Conservation (phyloP, 2,329 filamentous ascomycete species). For the Metarhizium humberi region DNA sequence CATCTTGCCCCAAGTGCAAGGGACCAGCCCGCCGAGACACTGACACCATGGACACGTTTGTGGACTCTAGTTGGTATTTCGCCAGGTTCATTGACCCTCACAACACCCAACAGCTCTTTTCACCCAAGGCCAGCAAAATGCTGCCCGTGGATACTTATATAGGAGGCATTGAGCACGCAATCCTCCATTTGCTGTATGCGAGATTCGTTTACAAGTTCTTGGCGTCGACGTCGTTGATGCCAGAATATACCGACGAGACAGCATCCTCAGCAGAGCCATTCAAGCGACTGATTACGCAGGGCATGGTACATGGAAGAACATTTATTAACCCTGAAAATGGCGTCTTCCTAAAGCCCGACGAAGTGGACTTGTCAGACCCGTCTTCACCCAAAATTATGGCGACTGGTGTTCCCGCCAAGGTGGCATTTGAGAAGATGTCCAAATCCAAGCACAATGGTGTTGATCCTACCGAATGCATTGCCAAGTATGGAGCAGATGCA, state of each 20-base stretch:
- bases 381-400: conserved; percentile 50
- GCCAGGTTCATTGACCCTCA: conserved; percentile 67
- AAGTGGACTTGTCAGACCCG: conserved; percentile 55
- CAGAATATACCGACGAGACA: conserved; percentile 23
- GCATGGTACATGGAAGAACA: conserved; percentile 88
- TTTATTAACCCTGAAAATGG: conserved; percentile 66
- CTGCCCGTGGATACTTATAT: conserved; percentile 84
- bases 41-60: conserved; percentile 94
- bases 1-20: conserved; percentile 64
- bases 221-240: conserved; percentile 43
- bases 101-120: conserved; percentile 54
- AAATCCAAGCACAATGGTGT: conserved; percentile 93
- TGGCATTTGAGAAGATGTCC: conserved; percentile 86
- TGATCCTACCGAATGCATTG: conserved; percentile 65
- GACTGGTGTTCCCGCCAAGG: conserved; percentile 46
- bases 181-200: conserved; percentile 79
- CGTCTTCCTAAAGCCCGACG: conserved; percentile 65
- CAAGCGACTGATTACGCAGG: conserved; percentile 72
- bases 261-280: conserved; percentile 60
- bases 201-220: conserved; percentile 88
- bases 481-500: conserved; percentile 70
- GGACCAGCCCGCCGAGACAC: conserved; percentile 70
- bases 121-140: conserved; percentile 43
- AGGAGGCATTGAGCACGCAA: conserved; percentile 84
- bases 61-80: conserved; percentile 93